Evolutionary conservation across 2,329 filamentous ascomycete genomes (phyloP), one percentile per base, ranked within the genome.

Genomic region (Aureobasidium uvarum): DNA sequence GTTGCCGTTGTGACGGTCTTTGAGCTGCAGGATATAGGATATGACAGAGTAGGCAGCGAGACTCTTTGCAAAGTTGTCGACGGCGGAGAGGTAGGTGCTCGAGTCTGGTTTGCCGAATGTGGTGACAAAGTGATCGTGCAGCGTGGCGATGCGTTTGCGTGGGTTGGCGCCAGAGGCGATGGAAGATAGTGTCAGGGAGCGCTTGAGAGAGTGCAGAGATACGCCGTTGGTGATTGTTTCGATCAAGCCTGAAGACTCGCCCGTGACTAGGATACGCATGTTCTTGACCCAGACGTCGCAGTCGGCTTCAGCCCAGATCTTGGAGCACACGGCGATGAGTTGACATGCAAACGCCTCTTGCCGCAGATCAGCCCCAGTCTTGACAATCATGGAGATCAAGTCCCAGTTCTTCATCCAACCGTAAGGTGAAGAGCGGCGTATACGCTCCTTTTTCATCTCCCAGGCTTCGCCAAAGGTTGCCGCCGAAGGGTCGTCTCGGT

Each of bases 391-490:
- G 73, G 89, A 93, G 68, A 95, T 83, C 28, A 95, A 82, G 72
- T 95, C 91, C 91, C 91, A 95, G 73, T 92, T 94, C 78, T 91
- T 91, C 87, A 92, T 91, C 86, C 89, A 92, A 11, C 91, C 91
- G 73, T 93, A 95, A 0, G 91, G 91, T 0, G 90, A 94, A 1
- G 90, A 90, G 71, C 90, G 89, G 67, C 91, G 85, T 74, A 95
- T 92, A 23, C 91, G 89, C 76, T 94, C 91, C 72, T 89, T 91
- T 77, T 95, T 95, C 64, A 87, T 84, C 70, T 89, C 86, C 91
- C 91, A 95, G 23, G 91, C 91, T 77, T 95, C 91, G 66, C 91
- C 91, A 76, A 95, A 94, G 5, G 91, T 91, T 11, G 91, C 91
- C 41, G 91, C 91, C 72, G 90, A 93, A 48, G 91, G 91, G 73